Evolutionary conservation across 139 green algal genomes (phyloP), one percentile per base, ranked within the genome.

Genomic region (Chlorella sp.): DNA sequence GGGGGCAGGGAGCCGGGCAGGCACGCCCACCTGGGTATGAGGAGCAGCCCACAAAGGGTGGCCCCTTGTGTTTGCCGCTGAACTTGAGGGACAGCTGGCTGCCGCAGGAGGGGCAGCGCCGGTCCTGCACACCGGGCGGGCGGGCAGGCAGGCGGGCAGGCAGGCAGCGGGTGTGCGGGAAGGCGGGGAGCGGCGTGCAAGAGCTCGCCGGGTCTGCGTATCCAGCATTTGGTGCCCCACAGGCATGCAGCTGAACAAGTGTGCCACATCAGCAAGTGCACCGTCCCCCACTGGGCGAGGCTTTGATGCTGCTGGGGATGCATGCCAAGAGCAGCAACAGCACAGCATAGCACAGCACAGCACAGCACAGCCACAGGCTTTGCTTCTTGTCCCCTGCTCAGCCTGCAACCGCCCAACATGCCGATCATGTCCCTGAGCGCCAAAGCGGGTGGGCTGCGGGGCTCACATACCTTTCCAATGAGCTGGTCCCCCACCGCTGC

Each of bases 41-140:
- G 77, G 81, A 91, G 93, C 95, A 96, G 48, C 94, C 93, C 60
- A 96, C 92, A 81, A 96, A 96, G 42, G 89, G 83, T 14, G 48
- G 37, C 36, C 37, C 61, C 71, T 24, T 60, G 5, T 78, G 34
- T 39, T 79, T 83, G 71, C 42, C n/a, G 71, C 73, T 81, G 28
- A 92, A 71, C 79, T 92, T 92, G 69, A 92, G 34, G 32, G 87
- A 90, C 11, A 92, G 79, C 30, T 61, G 86, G 76, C 61, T 36
- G 64, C 81, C 34, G 89, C 90, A 93, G 66, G 22, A 61, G 7
- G 85, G 77, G 88, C 83, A 88, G 32, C 14, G 11, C 34, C 53
- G 66, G 42, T 90, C 32, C 78, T 66, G 30, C 37, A 32, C 28
- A 36, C 60, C 32, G 26, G 4, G 28, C 22, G 28, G 39, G 37